Evolutionary conservation across 352 stramenopile species (phyloP).

Genomic region (Blastocystis sp.): DNA sequence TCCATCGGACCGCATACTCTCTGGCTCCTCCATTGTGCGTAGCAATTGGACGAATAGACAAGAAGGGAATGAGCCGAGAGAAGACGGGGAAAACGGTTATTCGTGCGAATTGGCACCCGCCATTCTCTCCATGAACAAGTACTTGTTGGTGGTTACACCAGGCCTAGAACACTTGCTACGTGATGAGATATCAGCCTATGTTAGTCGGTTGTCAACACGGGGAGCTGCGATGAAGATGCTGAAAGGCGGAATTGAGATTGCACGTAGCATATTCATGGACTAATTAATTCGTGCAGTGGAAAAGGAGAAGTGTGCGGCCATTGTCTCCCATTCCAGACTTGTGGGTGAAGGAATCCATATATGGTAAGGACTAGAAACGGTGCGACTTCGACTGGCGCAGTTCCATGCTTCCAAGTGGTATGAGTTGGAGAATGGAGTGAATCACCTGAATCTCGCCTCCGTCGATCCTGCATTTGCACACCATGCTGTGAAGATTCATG

Average conservation of each 20-base stretch:
- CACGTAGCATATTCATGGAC: background rate
- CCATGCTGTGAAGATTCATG: too few species aligned
- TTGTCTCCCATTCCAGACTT: constrained; percentile 24
- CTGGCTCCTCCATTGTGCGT: constrained; percentile 3
- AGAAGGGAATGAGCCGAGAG: background rate
- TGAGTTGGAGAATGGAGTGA: constrained; percentile 50
- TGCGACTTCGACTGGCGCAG: constrained; percentile 1
- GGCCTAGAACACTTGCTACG: constrained; percentile 16
- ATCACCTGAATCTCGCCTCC: constrained; percentile 28
- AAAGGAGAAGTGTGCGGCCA: background rate
- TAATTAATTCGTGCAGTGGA: background rate
- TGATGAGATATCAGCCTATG: background rate
- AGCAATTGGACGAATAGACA: background rate
- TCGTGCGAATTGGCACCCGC: background rate
- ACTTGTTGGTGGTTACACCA: constrained; percentile 49
- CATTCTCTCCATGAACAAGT: constrained; percentile 11
- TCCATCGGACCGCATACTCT: background rate
- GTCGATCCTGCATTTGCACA: too few species aligned
- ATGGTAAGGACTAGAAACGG: constrained; percentile 3
- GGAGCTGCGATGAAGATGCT: background rate
- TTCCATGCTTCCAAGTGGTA: constrained; percentile 38
- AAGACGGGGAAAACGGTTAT: background rate
- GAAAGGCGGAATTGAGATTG: constrained; percentile 25
- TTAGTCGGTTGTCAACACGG: background rate
- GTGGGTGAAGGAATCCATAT: background rate